Base-by-base conservation (phyloP, 2,329 filamentous ascomycete species). In the Tolypocladium capitatum region DNA sequence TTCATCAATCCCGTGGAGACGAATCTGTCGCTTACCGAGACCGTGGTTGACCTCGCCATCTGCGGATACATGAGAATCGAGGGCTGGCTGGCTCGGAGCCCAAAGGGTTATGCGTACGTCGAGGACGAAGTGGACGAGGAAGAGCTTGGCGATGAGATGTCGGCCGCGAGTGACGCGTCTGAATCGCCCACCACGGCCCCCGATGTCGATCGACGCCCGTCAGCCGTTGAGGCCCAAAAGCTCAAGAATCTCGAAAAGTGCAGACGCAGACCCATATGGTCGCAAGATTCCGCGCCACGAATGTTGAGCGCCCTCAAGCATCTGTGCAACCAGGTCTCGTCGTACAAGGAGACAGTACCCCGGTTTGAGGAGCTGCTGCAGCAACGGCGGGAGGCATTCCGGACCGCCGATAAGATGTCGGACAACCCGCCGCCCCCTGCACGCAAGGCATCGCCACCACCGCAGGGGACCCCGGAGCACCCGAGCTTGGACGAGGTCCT, bases 1-100 rank as follows among this genome's bases (percentile, higher is more conserved):
- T 88, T 96, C 56, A 76, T 86, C 5, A 98, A 98, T 57, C 83
- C 88, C 3, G 81, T 97, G 3, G 88, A 96, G 56, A 90, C 86
- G 3, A 98, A 98, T 56, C 69, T 98, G 4, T 85, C 84, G 0
- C 72, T 96, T 2, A 97, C 91, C 0, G 86, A 94, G 57, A 78
- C 85, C 1, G 72, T 97, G 40, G 77, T 94, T 28, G 84, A 87
- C 54, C 72, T 98, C 36, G 86, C 86, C 11, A 81, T 86, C 1
- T 97, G 92, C 56, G 85, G 88, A 6, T 85, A 86, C 52, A 83
- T 95, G 59, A 80, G 82, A 20, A 74, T 96, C 13, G 88, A 96
- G 59, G 85, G 86, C n/a, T 98, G 92, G 91, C 70, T 97, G 30
- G 71, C 91, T 6, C 81, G 87, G 16, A 80, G 83, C 46, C 84